A percentile compares a stretch with the other conserved stretches of the same genome.
phyloP scores from a whole-genome alignment of 2,329 filamentous ascomycete genomes.

The Sphaerulina musiva region DNA sequence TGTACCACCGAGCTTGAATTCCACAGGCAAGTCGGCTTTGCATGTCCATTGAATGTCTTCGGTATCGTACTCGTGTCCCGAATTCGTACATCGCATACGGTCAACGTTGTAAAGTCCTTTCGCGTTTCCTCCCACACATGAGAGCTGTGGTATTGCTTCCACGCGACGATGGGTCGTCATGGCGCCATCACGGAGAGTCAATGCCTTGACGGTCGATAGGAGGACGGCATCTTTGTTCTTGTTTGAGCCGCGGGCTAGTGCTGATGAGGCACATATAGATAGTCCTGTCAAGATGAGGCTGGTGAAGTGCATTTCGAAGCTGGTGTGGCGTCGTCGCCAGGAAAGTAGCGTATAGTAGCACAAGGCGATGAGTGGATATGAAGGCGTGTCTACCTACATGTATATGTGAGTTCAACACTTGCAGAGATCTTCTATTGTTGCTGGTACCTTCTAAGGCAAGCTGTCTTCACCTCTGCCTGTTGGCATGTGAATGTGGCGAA shows the following conservation, averaged over 20 bases:
- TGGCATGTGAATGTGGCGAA: background rate
- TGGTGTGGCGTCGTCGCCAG: background rate
- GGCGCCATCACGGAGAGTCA: constrained; percentile 66
- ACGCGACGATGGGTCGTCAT: constrained; percentile 72
- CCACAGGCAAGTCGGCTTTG: constrained; percentile 55
- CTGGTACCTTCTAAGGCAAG: background rate
- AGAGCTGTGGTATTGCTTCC: constrained; percentile 63
- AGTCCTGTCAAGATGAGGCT: constrained; percentile 7
- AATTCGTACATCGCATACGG: constrained; percentile 82
- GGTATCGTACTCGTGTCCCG: constrained; percentile 67
- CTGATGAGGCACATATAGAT: constrained; percentile 10
- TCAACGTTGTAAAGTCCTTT: constrained; percentile 64
- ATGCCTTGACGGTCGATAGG: constrained; percentile 63
- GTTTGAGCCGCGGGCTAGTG: constrained; percentile 11
- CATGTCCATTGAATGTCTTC: constrained; percentile 92
- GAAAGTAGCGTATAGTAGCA: background rate
- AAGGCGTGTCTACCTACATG: too few relatives aligned
- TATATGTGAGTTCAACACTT: background rate
- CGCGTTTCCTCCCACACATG: constrained; percentile 61
- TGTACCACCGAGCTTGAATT: constrained; percentile 71
- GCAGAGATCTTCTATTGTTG: background rate
- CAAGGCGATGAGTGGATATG: background rate
- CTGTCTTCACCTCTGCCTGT: background rate
- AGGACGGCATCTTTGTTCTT: constrained; percentile 37
- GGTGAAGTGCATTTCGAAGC: constrained; percentile 8